Evolutionary conservation across 768 basidiomycete genomes (phyloP).

Genomic region (Pleurotus tuber-regium): DNA sequence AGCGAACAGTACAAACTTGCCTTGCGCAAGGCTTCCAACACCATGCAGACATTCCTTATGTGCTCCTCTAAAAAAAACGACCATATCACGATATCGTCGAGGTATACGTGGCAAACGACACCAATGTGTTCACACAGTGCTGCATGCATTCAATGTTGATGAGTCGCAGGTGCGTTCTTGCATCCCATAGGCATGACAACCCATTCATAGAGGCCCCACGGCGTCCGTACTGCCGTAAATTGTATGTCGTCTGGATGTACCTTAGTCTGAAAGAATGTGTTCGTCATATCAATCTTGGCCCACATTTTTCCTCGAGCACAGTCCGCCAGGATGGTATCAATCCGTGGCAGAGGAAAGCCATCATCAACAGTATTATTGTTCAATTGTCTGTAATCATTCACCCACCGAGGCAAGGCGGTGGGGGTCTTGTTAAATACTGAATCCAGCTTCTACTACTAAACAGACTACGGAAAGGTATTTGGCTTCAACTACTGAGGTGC

Average conservation of each 20-base stretch:
- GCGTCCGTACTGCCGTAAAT: slow-evolving; percentile 32
- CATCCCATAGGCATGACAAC: too few species aligned
- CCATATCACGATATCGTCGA: too few species aligned
- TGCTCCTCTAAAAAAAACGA: slow-evolving; percentile 32
- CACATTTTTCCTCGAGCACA: slow-evolving; percentile 32
- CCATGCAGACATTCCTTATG: slow-evolving; percentile 24
- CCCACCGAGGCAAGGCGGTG: slow-evolving; percentile 28
- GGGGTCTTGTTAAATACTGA: too few species aligned
- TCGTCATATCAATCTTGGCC: slow-evolving; percentile 34
- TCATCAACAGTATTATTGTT: slow-evolving; percentile 29
- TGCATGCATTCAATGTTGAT: slow-evolving; percentile 23
- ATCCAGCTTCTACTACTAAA: too few species aligned
- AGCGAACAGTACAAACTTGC: slow-evolving; percentile 24
- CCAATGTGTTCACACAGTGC: slow-evolving; percentile 29
- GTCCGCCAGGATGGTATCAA: slow-evolving; percentile 32
- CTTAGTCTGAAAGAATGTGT: slow-evolving; percentile 33
- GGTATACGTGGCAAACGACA: too few species aligned
- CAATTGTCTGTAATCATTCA: slow-evolving; percentile 30
- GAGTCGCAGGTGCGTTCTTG: slow-evolving; percentile 23
- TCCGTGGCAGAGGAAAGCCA: slow-evolving; percentile 23
- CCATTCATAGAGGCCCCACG: slow-evolving; percentile 34
- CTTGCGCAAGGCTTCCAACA: slow-evolving; percentile 27
- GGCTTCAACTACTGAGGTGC: too few species aligned
- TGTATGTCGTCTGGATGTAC: slow-evolving; percentile 25
- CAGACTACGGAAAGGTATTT: too few species aligned